A percentile compares a stretch with the other conserved stretches of the same genome.
Conservation (phyloP, 1,284 basidiomycete species). For the Paramarasmius palmivorus region DNA sequence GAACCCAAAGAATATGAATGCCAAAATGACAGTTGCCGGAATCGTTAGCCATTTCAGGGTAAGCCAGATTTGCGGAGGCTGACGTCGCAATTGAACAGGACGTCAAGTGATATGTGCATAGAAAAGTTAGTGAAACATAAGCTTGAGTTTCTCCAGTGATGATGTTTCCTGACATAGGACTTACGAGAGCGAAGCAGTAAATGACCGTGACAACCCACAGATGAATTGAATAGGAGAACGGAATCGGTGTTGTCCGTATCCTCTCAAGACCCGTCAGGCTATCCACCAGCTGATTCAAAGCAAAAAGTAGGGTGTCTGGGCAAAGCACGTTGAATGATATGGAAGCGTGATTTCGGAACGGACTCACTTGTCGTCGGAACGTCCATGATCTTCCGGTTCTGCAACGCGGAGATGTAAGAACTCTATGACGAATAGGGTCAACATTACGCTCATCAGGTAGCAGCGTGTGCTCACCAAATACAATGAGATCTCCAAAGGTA, state of each 20-base stretch:
- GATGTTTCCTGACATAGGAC: constrained; percentile 14
- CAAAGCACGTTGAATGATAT: constrained; percentile 4
- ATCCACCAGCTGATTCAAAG: constrained; percentile 63
- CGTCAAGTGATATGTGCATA: not conserved
- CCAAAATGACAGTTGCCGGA: constrained; percentile 53
- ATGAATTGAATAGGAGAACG: constrained; percentile 74
- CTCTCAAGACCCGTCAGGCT: constrained; percentile 72
- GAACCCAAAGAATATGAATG: constrained; percentile 72
- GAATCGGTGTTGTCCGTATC: constrained; percentile 79
- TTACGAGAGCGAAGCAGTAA: constrained; percentile 58
- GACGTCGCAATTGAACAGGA: not conserved
- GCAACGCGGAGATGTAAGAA: constrained; percentile 64
- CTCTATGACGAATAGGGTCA: constrained; percentile 40
- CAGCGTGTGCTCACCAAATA: constrained; percentile 55
- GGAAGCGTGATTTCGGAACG: not conserved
- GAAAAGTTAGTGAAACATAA: not conserved
- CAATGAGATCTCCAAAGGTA: constrained; percentile 73
- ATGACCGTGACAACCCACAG: constrained; percentile 63
- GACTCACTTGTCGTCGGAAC: constrained; percentile 64
- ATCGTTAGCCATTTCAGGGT: constrained; percentile 67
- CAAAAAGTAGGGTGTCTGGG: constrained; percentile 51
- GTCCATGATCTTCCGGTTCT: constrained; percentile 60
- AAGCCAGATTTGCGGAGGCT: constrained; percentile 73
- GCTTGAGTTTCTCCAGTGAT: not conserved
- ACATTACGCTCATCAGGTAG: not conserved